Evolutionary conservation across 306 rosid genomes (phyloP).

Genomic region (Quercus aquifolioides): DNA sequence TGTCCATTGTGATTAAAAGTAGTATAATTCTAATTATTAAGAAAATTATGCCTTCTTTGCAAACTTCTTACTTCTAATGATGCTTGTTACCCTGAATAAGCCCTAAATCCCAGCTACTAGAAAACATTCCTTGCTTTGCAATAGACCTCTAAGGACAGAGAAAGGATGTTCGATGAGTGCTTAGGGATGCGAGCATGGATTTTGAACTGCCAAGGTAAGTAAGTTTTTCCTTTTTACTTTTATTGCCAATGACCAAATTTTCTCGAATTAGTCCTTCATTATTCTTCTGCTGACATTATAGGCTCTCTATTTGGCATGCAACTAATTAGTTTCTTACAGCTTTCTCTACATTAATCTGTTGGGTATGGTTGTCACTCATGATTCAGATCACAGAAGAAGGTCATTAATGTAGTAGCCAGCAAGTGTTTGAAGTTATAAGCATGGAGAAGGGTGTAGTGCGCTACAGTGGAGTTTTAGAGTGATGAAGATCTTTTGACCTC

Average conservation of each 20-base stretch:
- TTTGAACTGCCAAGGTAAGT: slow-evolving; percentile 77
- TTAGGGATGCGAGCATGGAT: slow-evolving; percentile 87
- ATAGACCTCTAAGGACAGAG: slow-evolving; percentile 77
- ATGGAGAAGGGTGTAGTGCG: too few relatives aligned
- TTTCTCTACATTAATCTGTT: slow-evolving; percentile 11
- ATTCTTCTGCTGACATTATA: not conserved
- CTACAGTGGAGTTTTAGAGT: too few relatives aligned
- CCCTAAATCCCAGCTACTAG: slow-evolving; percentile 57
- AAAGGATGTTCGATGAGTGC: slow-evolving; percentile 64
- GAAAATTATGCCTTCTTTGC: too few relatives aligned
- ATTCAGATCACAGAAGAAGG: too few relatives aligned
- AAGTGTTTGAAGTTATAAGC: too few relatives aligned
- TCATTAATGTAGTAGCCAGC: too few relatives aligned
- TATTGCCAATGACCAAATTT: not conserved
- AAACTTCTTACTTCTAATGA: too few relatives aligned
- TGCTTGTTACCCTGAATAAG: too few relatives aligned
- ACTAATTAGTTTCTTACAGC: not conserved
- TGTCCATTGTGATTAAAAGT: too few relatives aligned
- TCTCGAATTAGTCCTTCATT: not conserved
- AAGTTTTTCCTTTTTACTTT: slow-evolving; percentile 21
- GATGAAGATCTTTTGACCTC: too few relatives aligned
- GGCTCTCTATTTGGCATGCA: not conserved
- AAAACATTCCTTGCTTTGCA: slow-evolving; percentile 71
- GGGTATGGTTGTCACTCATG: not conserved
- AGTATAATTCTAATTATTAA: too few relatives aligned